phyloP scores from a whole-genome alignment of 2,329 filamentous ascomycete genomes.

The Trichoderma harzianum region DNA sequence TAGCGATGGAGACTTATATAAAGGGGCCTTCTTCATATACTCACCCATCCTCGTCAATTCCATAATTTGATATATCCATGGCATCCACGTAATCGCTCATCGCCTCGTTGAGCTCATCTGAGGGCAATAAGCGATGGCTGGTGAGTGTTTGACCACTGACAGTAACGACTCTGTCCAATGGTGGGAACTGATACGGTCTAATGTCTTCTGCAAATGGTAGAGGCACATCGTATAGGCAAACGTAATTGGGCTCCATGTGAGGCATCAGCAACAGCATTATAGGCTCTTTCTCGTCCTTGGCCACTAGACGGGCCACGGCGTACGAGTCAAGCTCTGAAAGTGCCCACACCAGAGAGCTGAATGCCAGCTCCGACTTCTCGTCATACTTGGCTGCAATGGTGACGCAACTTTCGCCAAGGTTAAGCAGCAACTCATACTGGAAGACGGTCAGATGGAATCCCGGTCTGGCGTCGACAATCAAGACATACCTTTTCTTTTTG shows the following conservation, averaged over 20 bases:
- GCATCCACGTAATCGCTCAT: constrained; percentile 92
- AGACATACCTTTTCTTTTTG: constrained; percentile 60
- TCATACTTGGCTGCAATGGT: constrained; percentile 76
- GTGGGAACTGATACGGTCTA: constrained; percentile 85
- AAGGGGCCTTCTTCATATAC: constrained; percentile 22
- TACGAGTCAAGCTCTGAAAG: constrained; percentile 82
- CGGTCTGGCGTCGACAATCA: background rate
- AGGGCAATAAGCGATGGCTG: constrained; percentile 80
- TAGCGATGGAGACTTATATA: background rate
- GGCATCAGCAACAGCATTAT: constrained; percentile 75
- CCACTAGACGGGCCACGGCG: constrained; percentile 79
- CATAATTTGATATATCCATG: constrained; percentile 79
- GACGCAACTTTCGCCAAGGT: constrained; percentile 76
- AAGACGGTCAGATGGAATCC: background rate
- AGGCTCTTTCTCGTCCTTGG: constrained; percentile 79
- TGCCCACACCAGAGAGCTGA: constrained; percentile 87
- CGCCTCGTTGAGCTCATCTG: constrained; percentile 66
- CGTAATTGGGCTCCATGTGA: constrained; percentile 71
- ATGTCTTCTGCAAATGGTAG: constrained; percentile 93
- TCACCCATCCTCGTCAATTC: constrained; percentile 71
- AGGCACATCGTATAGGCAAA: constrained; percentile 85
- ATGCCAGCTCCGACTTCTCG: constrained; percentile 74
- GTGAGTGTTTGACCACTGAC: constrained; percentile 77
- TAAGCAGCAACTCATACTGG: constrained; percentile 78
- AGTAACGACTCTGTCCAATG: constrained; percentile 81